These are phyloP conservation scores for Aspergillus bridgeri DNA, from an alignment of 495 filamentous ascomycete genomes.

Conservation along the genomic window DNA sequence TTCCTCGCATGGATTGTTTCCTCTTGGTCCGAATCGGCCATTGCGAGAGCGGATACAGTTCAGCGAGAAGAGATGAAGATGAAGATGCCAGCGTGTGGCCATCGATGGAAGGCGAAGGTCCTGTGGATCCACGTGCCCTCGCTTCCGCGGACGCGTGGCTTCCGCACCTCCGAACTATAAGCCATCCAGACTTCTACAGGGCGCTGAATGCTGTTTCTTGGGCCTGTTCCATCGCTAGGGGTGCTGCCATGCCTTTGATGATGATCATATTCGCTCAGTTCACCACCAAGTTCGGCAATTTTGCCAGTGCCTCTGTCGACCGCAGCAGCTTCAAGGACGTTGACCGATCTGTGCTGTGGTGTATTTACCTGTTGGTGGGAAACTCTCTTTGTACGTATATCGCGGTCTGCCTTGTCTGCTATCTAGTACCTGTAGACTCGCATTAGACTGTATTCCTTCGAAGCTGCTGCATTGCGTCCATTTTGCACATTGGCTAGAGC, in stretches of 20 bases:
- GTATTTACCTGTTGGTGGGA: constrained; percentile 35
- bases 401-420: too few species aligned
- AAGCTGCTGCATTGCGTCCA: too few species aligned
- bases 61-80: too few species aligned
- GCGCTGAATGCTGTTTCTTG: constrained; percentile 26
- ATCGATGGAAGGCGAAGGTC: too few species aligned
- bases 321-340: constrained; percentile 25
- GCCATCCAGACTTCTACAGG: neutral
- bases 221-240: constrained; percentile 46
- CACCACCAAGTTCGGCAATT: constrained; percentile 29
- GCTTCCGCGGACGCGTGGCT: too few species aligned
- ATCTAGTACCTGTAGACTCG: too few species aligned
- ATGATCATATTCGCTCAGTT: constrained; percentile 38
- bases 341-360: constrained; percentile 25
- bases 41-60: too few species aligned
- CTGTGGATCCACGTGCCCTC: too few species aligned
- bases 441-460: too few species aligned
- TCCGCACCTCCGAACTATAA: too few species aligned
- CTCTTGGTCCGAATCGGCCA: neutral
- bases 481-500: too few species aligned
- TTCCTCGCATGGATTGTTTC: constrained; percentile 10
- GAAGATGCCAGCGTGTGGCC: too few species aligned
- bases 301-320: constrained; percentile 17
- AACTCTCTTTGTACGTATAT: constrained; percentile 28
- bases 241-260: constrained; percentile 42